These are phyloP conservation scores for Populus hybrid DNA, from an alignment of 441 rosid species.

Conservation along the genomic window DNA sequence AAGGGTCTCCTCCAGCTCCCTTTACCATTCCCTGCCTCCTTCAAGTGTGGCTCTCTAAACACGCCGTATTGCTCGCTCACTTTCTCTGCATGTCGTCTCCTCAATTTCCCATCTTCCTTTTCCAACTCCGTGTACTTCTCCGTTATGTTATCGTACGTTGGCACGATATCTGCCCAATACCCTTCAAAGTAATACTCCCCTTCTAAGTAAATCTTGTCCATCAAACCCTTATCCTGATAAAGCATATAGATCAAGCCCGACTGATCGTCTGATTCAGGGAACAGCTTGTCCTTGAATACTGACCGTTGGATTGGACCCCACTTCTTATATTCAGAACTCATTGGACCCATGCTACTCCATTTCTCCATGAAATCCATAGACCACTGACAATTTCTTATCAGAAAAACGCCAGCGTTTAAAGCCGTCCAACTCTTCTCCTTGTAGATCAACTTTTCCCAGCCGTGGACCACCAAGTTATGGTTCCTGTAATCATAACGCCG, in stretches of 20 bases:
- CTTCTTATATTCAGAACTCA: constrained; percentile 37
- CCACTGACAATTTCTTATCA: constrained; percentile 91
- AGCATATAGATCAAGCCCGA: constrained; percentile 70
- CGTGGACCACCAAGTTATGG: constrained; percentile 81
- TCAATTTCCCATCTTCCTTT: constrained; percentile 33
- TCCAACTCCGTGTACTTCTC: constrained; percentile 57
- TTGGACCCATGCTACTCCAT: constrained; percentile 59
- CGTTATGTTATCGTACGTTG: constrained; percentile 50
- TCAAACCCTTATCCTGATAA: constrained; percentile 44
- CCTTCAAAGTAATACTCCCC: constrained; percentile 70
- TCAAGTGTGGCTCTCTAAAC: constrained; percentile 49
- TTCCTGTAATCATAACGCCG: constrained; percentile 51
- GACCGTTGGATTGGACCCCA: constrained; percentile 71
- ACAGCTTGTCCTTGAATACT: constrained; percentile 66
- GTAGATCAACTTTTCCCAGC: constrained; percentile 65
- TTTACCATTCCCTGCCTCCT: constrained; percentile 47
- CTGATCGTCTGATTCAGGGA: constrained; percentile 78
- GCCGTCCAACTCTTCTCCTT: constrained; percentile 70
- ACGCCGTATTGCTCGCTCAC: constrained; percentile 69
- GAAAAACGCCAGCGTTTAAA: constrained; percentile 70
- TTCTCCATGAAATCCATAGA: constrained; percentile 73
- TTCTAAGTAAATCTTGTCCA: constrained; percentile 67
- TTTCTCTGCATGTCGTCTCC: constrained; percentile 85
- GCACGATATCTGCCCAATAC: constrained; percentile 68
- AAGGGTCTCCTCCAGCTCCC: constrained; percentile 74